phyloP scores from a whole-genome alignment of 1,284 basidiomycete species.

The Coniferiporia weirii region DNA sequence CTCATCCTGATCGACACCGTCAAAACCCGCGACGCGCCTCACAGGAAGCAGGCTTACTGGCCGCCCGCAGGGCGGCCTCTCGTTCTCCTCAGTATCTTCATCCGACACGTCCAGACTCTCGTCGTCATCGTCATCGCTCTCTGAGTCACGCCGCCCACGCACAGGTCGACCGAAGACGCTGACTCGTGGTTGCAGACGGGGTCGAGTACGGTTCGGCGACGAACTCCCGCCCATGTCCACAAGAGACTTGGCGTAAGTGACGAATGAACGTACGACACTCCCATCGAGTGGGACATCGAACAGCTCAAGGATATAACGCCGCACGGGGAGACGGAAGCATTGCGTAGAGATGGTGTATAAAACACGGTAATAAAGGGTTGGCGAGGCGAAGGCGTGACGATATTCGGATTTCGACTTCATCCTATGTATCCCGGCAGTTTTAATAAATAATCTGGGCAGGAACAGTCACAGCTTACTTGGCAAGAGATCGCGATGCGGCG shows the following conservation, averaged over 20 bases:
- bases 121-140: conserved; percentile 42
- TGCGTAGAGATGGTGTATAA: conserved; percentile 83
- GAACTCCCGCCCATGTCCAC: conserved; percentile 23
- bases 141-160: conserved; percentile 43
- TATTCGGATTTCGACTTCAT: conserved; percentile 79
- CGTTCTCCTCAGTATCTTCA: conserved; percentile 42
- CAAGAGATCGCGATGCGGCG: conserved; percentile 81
- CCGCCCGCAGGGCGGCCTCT: conserved; percentile 34
- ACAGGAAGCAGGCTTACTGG: conserved; percentile 53
- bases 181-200: conserved; percentile 34
- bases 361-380: conserved; percentile 77
- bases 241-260: conserved; percentile 44
- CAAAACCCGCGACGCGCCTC: conserved; percentile 58
- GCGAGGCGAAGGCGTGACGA: conserved; percentile 71
- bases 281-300: conserved; percentile 78
- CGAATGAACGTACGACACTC: conserved; percentile 48
- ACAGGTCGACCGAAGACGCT: conserved; percentile 55
- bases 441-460: background rate
- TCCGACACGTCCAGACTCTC: conserved; percentile 29
- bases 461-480: conserved; percentile 49
- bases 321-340: conserved; percentile 84
- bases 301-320: conserved; percentile 88
- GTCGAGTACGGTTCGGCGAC: conserved; percentile 36
- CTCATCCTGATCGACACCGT: conserved; percentile 18
- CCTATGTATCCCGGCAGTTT: conserved; percentile 36